Conservation (phyloP, 2,329 filamentous ascomycete genomes). For the Plectosphaerella cucumerina region DNA sequence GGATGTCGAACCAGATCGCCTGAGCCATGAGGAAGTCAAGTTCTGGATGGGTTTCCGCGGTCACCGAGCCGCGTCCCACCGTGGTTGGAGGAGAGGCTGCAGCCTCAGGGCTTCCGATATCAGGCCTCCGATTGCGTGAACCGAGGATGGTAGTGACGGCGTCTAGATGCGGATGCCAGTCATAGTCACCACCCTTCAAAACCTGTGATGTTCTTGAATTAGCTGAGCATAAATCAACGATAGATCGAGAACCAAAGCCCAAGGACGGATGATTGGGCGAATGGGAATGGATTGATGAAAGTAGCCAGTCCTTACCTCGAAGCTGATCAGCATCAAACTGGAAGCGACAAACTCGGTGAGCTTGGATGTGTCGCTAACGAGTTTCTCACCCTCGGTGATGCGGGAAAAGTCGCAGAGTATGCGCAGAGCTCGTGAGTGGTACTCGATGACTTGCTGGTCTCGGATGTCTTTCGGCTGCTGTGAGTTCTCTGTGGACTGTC, state of each 20-base stretch:
- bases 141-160: neutral
- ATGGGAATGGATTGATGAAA: too few relatives aligned
- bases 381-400: neutral
- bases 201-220: too few relatives aligned
- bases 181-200: neutral
- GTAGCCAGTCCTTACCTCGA: conserved; percentile 1
- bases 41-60: neutral
- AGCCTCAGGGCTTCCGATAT: too few relatives aligned
- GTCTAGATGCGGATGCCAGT: neutral
- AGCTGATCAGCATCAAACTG: neutral
- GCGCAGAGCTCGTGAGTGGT: neutral
- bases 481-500: neutral
- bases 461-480: neutral
- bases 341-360: neutral
- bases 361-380: neutral
- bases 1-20: neutral
- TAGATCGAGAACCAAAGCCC: too few relatives aligned
- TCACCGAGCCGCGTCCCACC: too few relatives aligned
- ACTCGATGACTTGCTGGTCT: neutral
- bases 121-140: neutral
- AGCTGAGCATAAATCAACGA: too few relatives aligned
- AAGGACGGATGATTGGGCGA: too few relatives aligned
- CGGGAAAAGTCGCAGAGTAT: neutral
- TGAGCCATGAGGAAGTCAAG: neutral
- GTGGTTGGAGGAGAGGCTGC: too few relatives aligned